Base-by-base conservation (phyloP, 768 basidiomycete species). In the Chiua virens region DNA sequence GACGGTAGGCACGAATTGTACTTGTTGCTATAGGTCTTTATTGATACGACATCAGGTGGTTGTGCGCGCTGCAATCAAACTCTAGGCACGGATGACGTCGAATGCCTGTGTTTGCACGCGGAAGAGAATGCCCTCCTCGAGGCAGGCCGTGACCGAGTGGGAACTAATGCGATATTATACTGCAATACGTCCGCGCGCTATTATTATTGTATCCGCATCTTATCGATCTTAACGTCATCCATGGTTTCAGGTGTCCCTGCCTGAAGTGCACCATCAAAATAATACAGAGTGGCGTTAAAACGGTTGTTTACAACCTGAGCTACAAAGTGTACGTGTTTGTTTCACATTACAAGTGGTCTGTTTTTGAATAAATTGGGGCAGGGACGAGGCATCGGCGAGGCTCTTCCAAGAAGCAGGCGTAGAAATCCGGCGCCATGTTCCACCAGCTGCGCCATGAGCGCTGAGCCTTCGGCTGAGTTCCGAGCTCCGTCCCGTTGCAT, bases 81-180 rank as follows among this genome's bases (percentile, higher is more conserved):
- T 3, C 71, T 72, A 10, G 62, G 68, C 42, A 69, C 74, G 4
- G 70, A 70, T 23, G 76, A 80, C 35, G 77, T 83, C 44, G 92
- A 92, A 64, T 99, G 97, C 62, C 75, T 98, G 3, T 99, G 97
- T 63, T 73, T 99, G 10, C 97, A 99, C 66, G 97, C 97, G 0
- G 97, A 99, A 71, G 97, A 99, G 72, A 99, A 98, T 63, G 97
- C 96, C 0, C 75, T 98, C 14, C 71, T 98, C 3, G 96, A 98
- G 73, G 93, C 93, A 2, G 96, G 97, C 17, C 73, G 92, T 50
- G 97, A 98, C 53, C 76, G 97, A 42, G 80, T 96, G n/a, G 89
- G 89, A 6, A 71, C 75, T 45, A 82, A 85, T 44, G 82, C 90
- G 3, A 88, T 91, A n/a, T 66, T 99, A 14, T 99, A 98, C 67